Conservation (phyloP, 768 basidiomycete species). For the Leccinum longicurvipes region DNA sequence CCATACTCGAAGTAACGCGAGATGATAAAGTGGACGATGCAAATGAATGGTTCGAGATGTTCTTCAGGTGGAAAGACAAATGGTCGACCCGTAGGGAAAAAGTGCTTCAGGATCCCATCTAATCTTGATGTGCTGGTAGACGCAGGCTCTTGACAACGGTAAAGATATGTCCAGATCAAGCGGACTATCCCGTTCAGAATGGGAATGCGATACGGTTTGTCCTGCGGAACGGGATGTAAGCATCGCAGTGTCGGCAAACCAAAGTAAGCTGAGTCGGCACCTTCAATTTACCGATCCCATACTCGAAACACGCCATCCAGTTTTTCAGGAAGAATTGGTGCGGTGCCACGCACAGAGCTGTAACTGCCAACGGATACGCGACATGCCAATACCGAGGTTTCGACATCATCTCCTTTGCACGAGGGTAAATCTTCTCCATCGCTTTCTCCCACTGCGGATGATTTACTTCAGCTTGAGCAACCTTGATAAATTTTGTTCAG, state of each 20-base stretch:
- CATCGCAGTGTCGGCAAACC: slow-evolving; percentile 1
- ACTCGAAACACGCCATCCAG: slow-evolving; percentile 75
- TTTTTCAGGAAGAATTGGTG: slow-evolving; percentile 80
- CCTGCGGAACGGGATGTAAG: slow-evolving; percentile 43
- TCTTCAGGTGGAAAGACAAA: slow-evolving; percentile 67
- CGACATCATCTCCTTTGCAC: slow-evolving; percentile 77
- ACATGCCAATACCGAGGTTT: slow-evolving; percentile 89
- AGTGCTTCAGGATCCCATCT: slow-evolving; percentile 67
- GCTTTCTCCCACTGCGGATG: slow-evolving; percentile 94
- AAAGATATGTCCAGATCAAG: slow-evolving; percentile 92
- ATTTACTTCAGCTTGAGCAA: slow-evolving; percentile 93
- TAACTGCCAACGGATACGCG: slow-evolving; percentile 82
- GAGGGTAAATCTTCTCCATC: slow-evolving; percentile 78
- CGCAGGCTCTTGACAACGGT: slow-evolving; percentile 81
- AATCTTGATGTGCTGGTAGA: slow-evolving; percentile 80
- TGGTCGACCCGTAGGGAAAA: slow-evolving; percentile 72
- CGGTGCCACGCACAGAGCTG: slow-evolving; percentile 83
- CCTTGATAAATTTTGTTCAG: slow-evolving; percentile 41
- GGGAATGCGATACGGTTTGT: slow-evolving; percentile 64
- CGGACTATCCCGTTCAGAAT: slow-evolving; percentile 82
- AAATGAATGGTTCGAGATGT: slow-evolving; percentile 70
- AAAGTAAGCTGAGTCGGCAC: slow-evolving; percentile 36
- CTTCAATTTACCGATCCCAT: slow-evolving; percentile 74
- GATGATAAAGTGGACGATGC: slow-evolving; percentile 78
- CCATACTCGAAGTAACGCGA: slow-evolving; percentile 85